Conservation (phyloP, 2,329 filamentous ascomycete genomes). For the Fusarium clavum region DNA sequence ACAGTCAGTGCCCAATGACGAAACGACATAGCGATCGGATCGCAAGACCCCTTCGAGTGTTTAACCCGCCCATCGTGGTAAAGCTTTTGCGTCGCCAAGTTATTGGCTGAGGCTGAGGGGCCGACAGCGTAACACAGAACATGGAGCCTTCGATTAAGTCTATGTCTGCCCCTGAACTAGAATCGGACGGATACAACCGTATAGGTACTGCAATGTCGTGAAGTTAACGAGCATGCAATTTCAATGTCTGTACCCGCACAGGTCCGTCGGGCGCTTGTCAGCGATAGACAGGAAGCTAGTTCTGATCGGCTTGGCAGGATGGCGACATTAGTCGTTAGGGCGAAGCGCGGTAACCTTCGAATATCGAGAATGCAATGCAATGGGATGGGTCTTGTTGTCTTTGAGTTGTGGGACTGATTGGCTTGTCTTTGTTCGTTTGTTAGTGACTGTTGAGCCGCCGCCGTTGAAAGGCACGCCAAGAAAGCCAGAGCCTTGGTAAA, state of each 20-base stretch:
- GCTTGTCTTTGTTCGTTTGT: slow-evolving; percentile 10
- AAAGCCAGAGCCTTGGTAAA: slow-evolving; percentile 4
- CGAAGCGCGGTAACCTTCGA: slow-evolving; percentile 34
- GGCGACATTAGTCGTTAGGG: slow-evolving; percentile 38
- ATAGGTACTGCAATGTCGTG: slow-evolving; percentile 3
- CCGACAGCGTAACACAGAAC: slow-evolving; percentile 29
- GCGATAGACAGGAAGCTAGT: slow-evolving; percentile 37
- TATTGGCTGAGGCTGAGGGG: slow-evolving; percentile 24
- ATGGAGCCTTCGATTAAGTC: slow-evolving; percentile 26
- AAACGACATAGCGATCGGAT: slow-evolving; percentile 22
- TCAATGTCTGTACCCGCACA: slow-evolving; percentile 10
- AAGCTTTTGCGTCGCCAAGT: neutral
- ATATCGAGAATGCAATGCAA: slow-evolving; percentile 7
- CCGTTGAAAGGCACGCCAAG: slow-evolving; percentile 25
- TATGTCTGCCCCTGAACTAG: slow-evolving; percentile 41
- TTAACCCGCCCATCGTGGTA: slow-evolving; percentile 7
- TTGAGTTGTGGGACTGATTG: slow-evolving; percentile 8
- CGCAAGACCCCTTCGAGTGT: slow-evolving; percentile 8
- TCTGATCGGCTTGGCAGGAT: slow-evolving; percentile 32
- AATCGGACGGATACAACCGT: slow-evolving; percentile 2
- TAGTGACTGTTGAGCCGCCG: slow-evolving; percentile 1
- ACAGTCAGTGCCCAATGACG: neutral
- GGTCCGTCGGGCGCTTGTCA: slow-evolving; percentile 24
- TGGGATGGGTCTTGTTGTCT: slow-evolving; percentile 17
- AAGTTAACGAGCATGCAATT: slow-evolving; percentile 28